These are phyloP conservation scores for Pichia insulana DNA, from an alignment of 805 yeast species.

Conservation along the genomic window DNA sequence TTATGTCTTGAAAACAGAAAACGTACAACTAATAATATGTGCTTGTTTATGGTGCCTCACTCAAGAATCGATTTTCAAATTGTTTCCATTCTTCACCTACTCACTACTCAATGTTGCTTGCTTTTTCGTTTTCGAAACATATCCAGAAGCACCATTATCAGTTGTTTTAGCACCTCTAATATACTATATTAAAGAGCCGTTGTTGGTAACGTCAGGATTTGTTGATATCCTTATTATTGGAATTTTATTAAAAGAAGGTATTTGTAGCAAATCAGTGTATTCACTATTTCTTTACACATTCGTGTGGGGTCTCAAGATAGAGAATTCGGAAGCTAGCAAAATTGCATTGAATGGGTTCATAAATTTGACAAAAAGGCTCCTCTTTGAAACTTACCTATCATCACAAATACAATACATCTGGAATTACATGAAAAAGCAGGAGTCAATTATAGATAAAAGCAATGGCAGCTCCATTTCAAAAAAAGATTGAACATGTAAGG, in stretches of 20 bases:
- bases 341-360: constrained; percentile 22
- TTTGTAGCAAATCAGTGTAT: constrained; percentile 19
- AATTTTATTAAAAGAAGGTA: constrained; percentile 24
- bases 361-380: constrained; percentile 15
- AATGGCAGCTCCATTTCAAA: too few relatives aligned
- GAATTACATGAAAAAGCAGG: too few relatives aligned
- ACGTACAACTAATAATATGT: constrained; percentile 31
- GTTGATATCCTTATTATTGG: constrained; percentile 30
- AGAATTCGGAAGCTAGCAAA: constrained; percentile 29
- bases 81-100: constrained; percentile 34
- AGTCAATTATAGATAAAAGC: too few relatives aligned
- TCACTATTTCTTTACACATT: constrained; percentile 28
- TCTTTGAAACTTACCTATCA: not conserved
- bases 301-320: constrained; percentile 33
- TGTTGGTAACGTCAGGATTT: constrained; percentile 31
- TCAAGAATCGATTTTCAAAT: constrained; percentile 25
- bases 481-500: too few relatives aligned
- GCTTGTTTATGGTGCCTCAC: constrained; percentile 33
- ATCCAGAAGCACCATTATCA: constrained; percentile 26
- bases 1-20: constrained; percentile 33
- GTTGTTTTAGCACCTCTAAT: constrained; percentile 30
- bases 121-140: constrained; percentile 27
- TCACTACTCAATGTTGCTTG: constrained; percentile 32
- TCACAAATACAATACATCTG: not conserved
- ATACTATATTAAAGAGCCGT: constrained; percentile 30